Evolutionary conservation across 2,329 filamentous ascomycete species (phyloP), one percentile per base, ranked within the genome.

Genomic region (Fusarium camptoceras): DNA sequence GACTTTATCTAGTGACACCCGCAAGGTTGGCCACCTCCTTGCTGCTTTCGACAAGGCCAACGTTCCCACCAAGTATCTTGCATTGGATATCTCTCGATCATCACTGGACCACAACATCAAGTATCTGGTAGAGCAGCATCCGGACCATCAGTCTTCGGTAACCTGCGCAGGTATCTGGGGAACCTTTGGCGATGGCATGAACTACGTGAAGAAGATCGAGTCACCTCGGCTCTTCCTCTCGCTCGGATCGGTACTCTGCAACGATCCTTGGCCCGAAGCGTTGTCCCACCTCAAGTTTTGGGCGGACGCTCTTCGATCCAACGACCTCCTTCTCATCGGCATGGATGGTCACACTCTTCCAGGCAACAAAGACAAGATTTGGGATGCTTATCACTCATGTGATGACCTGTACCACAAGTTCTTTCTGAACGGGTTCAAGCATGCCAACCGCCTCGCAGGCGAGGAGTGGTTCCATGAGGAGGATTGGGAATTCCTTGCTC

Each of bases 211-310:
- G 41, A 60, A 68, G 10, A 76, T 81, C 30, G 50, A 68, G n/a
- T 69, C 74, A 3, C 78, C 76, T 3, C 75, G 79, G 16, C 66
- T 82, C n/a, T 81, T 82, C 55, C 74, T 82, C 10, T 83, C 81
- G 1, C 75, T 83, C 5, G 81, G 81, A 5, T 83, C 81, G 10
- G 81, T 83, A 6, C 74, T 83, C 20, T 83, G 81, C 72, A 83
- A 83, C 51, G 81, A 83, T 68, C 73, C 76, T 11, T 82, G 79
- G 78, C 64, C 72, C 4, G 73, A 75, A 28, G 81, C 81, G 3
- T 59, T 82, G 28, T 58, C 65, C 6, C 76, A 81, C 43, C 73
- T 83, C 27, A 78, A 77, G 62, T 73, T 69, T 44, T 83, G 81
- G 81, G 80, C 76, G 12, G 64, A 70, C n/a, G 66, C 75, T 25